Evolutionary conservation across 2,329 filamentous ascomycete species (phyloP).

Genomic region (Immersiporthe knoxdaviesiana): DNA sequence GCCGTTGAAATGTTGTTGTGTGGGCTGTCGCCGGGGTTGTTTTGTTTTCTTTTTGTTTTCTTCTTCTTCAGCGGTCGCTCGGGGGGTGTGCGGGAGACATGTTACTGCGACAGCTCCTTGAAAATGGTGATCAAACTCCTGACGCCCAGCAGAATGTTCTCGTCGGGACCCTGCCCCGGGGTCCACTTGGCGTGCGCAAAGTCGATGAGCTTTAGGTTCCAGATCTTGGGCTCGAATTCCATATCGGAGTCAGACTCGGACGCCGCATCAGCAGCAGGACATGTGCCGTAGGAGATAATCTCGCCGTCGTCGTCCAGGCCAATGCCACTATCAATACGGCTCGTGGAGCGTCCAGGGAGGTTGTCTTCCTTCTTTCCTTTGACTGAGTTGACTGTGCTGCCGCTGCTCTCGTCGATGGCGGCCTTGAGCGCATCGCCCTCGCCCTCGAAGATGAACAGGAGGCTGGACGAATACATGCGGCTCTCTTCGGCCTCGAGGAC

Average conservation of each 20-base stretch:
- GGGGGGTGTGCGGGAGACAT: background rate
- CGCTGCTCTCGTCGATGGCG: conserved; percentile 59
- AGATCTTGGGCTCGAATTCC: conserved; percentile 66
- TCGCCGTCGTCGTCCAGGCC: conserved; percentile 49
- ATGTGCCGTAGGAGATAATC: conserved; percentile 35
- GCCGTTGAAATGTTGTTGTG: conserved; percentile 2
- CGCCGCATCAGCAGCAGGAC: conserved; percentile 38
- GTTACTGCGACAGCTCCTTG: conserved; percentile 58
- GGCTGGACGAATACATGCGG: conserved; percentile 66
- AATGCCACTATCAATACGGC: conserved; percentile 61
- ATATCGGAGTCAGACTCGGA: conserved; percentile 59
- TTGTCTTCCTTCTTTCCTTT: conserved; percentile 42
- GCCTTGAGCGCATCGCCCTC: conserved; percentile 58
- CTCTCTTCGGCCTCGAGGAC: conserved; percentile 60
- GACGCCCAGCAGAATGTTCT: conserved; percentile 79
- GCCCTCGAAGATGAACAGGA: conserved; percentile 68
- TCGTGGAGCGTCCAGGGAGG: conserved; percentile 41
- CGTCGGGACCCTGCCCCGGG: conserved; percentile 80
- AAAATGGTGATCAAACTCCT: conserved; percentile 73
- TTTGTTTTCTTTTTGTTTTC: too few species aligned
- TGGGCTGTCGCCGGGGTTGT: conserved; percentile 18
- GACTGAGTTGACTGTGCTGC: conserved; percentile 57
- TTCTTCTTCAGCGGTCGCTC: conserved; percentile 7
- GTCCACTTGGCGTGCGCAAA: conserved; percentile 92
- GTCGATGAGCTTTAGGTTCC: conserved; percentile 86